phyloP scores from a whole-genome alignment of 768 basidiomycete genomes.

The Tulasnella sp. region DNA sequence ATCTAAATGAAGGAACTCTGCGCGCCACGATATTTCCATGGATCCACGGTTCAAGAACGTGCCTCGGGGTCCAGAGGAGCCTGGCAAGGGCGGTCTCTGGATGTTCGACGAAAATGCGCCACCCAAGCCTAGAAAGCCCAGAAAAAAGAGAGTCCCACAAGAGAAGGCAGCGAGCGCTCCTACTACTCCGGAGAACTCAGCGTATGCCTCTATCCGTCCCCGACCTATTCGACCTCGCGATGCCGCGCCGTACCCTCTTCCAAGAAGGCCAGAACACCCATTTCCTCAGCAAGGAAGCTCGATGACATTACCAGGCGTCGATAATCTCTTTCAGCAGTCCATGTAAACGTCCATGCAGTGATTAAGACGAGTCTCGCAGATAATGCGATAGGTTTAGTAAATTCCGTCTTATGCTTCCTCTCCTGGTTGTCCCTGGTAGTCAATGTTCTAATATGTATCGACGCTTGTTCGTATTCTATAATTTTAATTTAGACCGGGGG shows the following conservation, averaged over 20 bases:
- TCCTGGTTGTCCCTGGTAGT: not conserved
- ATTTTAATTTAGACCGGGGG: not conserved
- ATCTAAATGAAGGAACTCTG: constrained; percentile 22
- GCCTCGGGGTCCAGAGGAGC: not conserved
- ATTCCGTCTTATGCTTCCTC: not conserved
- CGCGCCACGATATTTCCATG: constrained; percentile 25
- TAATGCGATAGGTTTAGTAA: not conserved
- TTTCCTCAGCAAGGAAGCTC: not conserved
- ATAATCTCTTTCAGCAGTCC: not conserved
- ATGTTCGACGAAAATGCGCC: constrained; percentile 23
- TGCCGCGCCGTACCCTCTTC: not conserved
- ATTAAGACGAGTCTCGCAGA: not conserved
- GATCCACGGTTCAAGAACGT: constrained; percentile 27
- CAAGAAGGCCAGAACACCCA: not conserved
- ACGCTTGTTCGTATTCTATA: not conserved
- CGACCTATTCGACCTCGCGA: constrained; percentile 6
- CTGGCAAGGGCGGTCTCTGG: constrained; percentile 26
- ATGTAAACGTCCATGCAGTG: not conserved
- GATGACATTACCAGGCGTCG: not conserved
- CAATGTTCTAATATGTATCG: not conserved
- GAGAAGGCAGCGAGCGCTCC: not conserved
- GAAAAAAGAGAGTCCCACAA: not conserved
- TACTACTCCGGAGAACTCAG: not conserved
- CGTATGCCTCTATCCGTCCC: not conserved
- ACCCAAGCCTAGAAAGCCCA: constrained; percentile 18